phyloP scores from a whole-genome alignment of 2,329 filamentous ascomycete genomes.

The Xylaria sp. region DNA sequence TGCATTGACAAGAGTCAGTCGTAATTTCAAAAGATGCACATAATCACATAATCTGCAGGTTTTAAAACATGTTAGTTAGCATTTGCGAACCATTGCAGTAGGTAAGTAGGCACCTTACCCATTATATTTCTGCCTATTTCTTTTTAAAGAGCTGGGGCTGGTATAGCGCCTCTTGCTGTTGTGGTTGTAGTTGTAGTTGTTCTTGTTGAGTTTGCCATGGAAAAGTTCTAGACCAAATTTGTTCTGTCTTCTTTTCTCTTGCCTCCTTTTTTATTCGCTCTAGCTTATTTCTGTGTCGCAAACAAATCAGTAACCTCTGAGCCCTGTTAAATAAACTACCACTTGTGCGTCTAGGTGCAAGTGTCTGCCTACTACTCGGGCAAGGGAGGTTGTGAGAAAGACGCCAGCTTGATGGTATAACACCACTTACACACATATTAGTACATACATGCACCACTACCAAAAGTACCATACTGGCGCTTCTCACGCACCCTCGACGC shows the following conservation, averaged over 20 bases:
- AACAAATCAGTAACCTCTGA: too few species aligned
- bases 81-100: constrained; percentile 23
- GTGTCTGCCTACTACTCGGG: not conserved
- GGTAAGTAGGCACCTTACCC: too few species aligned
- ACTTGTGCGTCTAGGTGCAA: not conserved
- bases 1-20: constrained; percentile 38
- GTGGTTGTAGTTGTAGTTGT: too few species aligned
- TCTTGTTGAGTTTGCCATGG: not conserved
- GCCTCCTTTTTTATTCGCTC: not conserved
- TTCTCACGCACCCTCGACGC: constrained; percentile 23
- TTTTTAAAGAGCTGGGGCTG: constrained; percentile 4
- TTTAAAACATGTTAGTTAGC: constrained; percentile 32
- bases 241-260: not conserved
- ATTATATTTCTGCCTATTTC: not conserved
- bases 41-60: constrained; percentile 35
- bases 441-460: not conserved
- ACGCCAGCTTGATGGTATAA: too few species aligned
- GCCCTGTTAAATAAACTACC: too few species aligned
- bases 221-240: not conserved
- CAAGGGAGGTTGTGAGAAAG: not conserved
- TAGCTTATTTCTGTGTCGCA: too few species aligned
- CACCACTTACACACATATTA: not conserved
- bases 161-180: constrained; percentile 9
- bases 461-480: constrained; percentile 15
- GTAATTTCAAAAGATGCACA: constrained; percentile 32